phyloP scores from a whole-genome alignment of 768 basidiomycete species.

The Paxillus rubicundulus region DNA sequence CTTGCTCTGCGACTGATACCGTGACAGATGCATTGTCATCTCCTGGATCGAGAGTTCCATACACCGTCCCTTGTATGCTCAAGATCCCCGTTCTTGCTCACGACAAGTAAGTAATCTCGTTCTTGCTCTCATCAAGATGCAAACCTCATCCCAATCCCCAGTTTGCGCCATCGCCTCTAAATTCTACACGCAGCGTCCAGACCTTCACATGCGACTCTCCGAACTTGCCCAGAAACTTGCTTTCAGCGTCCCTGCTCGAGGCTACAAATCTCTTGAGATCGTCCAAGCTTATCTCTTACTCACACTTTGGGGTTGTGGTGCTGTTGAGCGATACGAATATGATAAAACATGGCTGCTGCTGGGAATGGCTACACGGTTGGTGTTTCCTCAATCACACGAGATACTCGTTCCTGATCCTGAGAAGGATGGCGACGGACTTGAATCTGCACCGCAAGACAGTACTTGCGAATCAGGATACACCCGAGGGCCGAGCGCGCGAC shows the following conservation, averaged over 20 bases:
- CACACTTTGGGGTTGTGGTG: slow-evolving; percentile 87
- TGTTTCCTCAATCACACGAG: slow-evolving; percentile 4
- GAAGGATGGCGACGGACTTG: slow-evolving; percentile 91
- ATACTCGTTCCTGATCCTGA: slow-evolving; percentile 9
- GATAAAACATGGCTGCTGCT: slow-evolving; percentile 91
- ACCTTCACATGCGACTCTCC: slow-evolving; percentile 74
- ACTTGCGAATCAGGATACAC: slow-evolving; percentile 55
- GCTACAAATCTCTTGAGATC: slow-evolving; percentile 92
- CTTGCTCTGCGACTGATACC: slow-evolving; percentile 6
- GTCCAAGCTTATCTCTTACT: slow-evolving; percentile 94
- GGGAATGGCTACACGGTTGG: slow-evolving; percentile 81
- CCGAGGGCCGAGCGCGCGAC: slow-evolving; percentile 79
- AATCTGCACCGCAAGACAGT: slow-evolving; percentile 89
- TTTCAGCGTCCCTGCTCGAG: slow-evolving; percentile 79
- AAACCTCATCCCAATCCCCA: slow-evolving; percentile 30
- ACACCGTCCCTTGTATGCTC: slow-evolving; percentile 93
- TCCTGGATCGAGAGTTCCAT: slow-evolving; percentile 87
- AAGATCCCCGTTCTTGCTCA: slow-evolving; percentile 91
- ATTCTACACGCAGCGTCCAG: slow-evolving; percentile 80
- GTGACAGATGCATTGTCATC: slow-evolving; percentile 67
- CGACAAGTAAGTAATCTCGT: slow-evolving; percentile 64
- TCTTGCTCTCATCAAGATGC: background rate
- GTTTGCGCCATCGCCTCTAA: slow-evolving; percentile 95
- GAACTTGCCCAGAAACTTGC: slow-evolving; percentile 87
- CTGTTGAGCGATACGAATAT: slow-evolving; percentile 94